These are phyloP conservation scores for Hypomyces perniciosus DNA, from an alignment of 2,329 filamentous ascomycete genomes.

Conservation along the genomic window DNA sequence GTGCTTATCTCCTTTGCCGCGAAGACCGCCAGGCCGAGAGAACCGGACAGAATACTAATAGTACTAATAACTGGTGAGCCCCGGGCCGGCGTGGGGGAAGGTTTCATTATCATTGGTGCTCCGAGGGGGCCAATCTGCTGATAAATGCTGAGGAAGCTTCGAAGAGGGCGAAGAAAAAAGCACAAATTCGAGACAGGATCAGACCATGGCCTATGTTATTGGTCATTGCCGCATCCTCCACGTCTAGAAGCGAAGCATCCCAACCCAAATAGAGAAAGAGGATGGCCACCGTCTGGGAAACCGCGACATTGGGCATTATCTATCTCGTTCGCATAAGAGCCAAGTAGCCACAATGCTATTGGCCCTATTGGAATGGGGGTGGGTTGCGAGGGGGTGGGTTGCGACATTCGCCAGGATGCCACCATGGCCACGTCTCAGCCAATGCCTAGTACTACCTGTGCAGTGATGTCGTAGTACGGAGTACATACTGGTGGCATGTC, in stretches of 20 bases:
- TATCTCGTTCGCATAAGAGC: slow-evolving; percentile 1
- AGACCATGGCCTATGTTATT: no score
- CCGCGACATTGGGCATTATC: background rate
- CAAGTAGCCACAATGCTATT: background rate
- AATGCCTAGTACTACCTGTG: slow-evolving; percentile 1
- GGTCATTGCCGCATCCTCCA: background rate
- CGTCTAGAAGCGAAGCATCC: background rate
- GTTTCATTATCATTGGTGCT: slow-evolving; percentile 6
- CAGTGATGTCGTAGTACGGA: background rate
- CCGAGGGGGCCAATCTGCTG: slow-evolving; percentile 1
- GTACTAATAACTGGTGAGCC: background rate
- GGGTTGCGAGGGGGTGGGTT: slow-evolving; percentile 2
- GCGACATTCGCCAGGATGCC: slow-evolving; percentile 8
- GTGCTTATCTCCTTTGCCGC: slow-evolving; percentile 12
- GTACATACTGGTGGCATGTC: background rate
- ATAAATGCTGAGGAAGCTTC: background rate
- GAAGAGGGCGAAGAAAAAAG: slow-evolving; percentile 1
- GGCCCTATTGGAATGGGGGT: background rate
- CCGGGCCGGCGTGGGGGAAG: slow-evolving; percentile 5
- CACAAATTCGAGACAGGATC: background rate
- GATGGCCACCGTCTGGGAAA: background rate
- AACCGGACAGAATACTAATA: slow-evolving; percentile 1
- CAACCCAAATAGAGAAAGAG: slow-evolving; percentile 1
- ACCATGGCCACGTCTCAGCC: slow-evolving; percentile 9
- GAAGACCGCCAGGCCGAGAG: slow-evolving; percentile 12